Evolutionary conservation across 257 asterid genomes (phyloP), one percentile per base, ranked within the genome.

Genomic region (Capsicum baccatum): DNA sequence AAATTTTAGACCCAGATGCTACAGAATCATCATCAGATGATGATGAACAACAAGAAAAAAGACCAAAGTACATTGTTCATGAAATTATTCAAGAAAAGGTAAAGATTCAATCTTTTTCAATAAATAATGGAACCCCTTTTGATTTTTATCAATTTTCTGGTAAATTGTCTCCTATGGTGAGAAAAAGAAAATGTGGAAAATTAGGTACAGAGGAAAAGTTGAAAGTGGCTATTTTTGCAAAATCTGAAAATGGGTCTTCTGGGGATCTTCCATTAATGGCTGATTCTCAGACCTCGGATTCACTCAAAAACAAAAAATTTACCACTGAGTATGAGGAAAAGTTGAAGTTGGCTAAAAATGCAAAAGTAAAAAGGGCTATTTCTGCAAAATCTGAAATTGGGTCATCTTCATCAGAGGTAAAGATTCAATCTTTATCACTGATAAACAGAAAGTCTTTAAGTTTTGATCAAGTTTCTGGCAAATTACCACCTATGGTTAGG

Each of bases 11-110:
- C 81, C 81, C 81, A 12, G 62, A 74, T 50, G 81, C 81, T 19
- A 74, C 81, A 74, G 81, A 74, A 47, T 74, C 81, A 74, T 74
- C 81, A 11, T 74, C 81, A 74, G 81, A 74, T 12, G 81, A 62
- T n/a, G n/a, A n/a, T n/a, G n/a, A n/a, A 74, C 16, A 74, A 50
- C 13, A 74, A 14, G 14, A 12, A 74, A 74, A 74, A 14, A 74
- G 47, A 50, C 62, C 81, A 52, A 74, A 74, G 62, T 9, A 19
- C 9, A 50, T 52, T 50, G 21, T 74, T 74, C 62, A 74, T 74
- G 62, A 74, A 16, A 74, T 74, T 74, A 3, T 74, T 74, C 81
- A 74, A 4, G 17, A 74, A 19, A 50, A 50, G 81, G 62, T 74
- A 74, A 70, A 70, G 33, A 16, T 42, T 69, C 55, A 4, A 69